phyloP scores from a whole-genome alignment of 2,329 filamentous ascomycete genomes.

The Chaetoscypha palmicola region DNA sequence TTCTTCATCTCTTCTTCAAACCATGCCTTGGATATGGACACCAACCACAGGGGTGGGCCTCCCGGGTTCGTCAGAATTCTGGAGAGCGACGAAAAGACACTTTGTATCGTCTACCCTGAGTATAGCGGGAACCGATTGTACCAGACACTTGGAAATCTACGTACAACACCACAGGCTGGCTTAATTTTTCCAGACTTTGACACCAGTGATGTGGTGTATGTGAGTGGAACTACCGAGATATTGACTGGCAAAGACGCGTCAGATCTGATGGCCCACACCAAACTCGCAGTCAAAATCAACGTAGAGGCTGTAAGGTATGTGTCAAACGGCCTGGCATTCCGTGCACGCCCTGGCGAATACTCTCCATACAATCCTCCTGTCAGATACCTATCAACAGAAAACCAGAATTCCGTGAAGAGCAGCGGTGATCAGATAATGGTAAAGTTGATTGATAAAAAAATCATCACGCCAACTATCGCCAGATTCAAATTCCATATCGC shows the following conservation, averaged over 20 bases:
- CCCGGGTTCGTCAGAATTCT: constrained; percentile 66
- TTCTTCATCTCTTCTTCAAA: constrained; percentile 71
- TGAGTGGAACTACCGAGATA: constrained; percentile 60
- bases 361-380: constrained; percentile 78
- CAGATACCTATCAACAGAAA: constrained; percentile 56
- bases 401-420: constrained; percentile 16
- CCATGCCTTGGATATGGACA: constrained; percentile 64
- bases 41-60: constrained; percentile 71
- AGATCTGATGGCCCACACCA: constrained; percentile 57
- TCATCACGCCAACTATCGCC: constrained; percentile 59
- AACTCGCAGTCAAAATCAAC: constrained; percentile 63
- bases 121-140: constrained; percentile 78
- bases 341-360: constrained; percentile 48
- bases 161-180: constrained; percentile 58
- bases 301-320: constrained; percentile 58
- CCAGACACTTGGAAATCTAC: constrained; percentile 74
- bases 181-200: constrained; percentile 68
- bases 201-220: constrained; percentile 65
- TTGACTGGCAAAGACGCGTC: constrained; percentile 58
- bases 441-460: constrained; percentile 49
- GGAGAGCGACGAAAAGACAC: constrained; percentile 42
- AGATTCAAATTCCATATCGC: constrained; percentile 54
- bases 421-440: constrained; percentile 34
- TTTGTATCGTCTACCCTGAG: constrained; percentile 65
- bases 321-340: constrained; percentile 58